A percentile compares a stretch with the other conserved stretches of the same genome.
Conservation (phyloP, 495 filamentous ascomycete species). For the Hypoxylon subgilvum region DNA sequence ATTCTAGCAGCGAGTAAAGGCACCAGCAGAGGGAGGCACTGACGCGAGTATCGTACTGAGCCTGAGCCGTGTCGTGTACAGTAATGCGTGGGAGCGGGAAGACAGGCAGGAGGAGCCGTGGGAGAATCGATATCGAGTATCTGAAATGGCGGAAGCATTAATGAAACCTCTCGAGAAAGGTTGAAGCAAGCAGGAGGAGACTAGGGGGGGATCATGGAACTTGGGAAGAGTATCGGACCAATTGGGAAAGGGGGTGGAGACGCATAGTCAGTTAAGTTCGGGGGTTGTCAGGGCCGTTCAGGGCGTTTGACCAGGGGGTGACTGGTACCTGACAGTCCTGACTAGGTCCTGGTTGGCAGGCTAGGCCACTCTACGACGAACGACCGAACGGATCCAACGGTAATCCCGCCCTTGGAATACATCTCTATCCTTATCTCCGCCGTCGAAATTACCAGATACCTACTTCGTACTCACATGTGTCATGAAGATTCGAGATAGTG, state of each 20-base stretch:
- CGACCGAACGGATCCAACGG: neutral
- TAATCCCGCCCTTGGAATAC: too few relatives aligned
- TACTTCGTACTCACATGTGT: too few relatives aligned
- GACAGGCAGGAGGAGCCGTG: neutral
- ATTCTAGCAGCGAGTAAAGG: too few relatives aligned
- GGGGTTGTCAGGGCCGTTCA: neutral
- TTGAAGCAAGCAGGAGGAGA: constrained; percentile 24
- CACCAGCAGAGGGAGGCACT: too few relatives aligned
- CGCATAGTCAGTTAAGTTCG: neutral
- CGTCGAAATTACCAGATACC: constrained; percentile 3
- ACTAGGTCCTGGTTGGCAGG: constrained; percentile 15
- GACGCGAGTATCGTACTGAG: constrained; percentile 1
- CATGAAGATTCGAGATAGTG: too few relatives aligned
- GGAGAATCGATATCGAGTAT: constrained; percentile 18
- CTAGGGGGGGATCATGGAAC: neutral
- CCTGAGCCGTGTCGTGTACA: too few relatives aligned
- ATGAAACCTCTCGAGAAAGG: constrained; percentile 23
- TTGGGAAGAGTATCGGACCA: constrained; percentile 12
- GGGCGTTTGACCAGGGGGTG: constrained; percentile 8
- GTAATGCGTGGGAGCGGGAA: constrained; percentile 10
- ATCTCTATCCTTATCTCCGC: constrained; percentile 20
- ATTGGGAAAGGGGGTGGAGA: constrained; percentile 33
- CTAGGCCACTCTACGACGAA: constrained; percentile 9
- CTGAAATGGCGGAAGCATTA: constrained; percentile 23
- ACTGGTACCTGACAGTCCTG: too few relatives aligned